A percentile compares a stretch with the other conserved stretches of the same genome.
Evolutionary conservation across 805 yeast species (phyloP).

Genomic region (Brettanomyces custersianus): DNA sequence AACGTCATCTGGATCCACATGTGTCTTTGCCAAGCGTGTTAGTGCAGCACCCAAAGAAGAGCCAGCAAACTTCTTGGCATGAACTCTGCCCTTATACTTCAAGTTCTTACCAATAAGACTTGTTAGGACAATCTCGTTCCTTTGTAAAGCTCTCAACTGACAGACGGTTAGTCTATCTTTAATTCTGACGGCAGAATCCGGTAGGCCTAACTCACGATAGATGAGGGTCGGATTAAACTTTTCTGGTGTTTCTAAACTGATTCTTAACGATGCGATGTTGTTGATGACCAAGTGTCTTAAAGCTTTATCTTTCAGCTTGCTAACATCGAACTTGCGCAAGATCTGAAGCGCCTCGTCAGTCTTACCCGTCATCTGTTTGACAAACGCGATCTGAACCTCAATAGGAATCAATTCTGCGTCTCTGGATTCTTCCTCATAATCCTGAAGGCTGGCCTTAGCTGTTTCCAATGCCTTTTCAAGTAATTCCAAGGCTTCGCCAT

Average conservation of each 20-base stretch:
- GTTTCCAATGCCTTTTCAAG: slow-evolving; percentile 37
- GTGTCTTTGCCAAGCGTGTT: slow-evolving; percentile 13
- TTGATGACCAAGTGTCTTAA: slow-evolving; percentile 34
- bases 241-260: slow-evolving; percentile 2
- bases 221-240: slow-evolving; percentile 20
- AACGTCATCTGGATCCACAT: slow-evolving; percentile 7
- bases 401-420: slow-evolving; percentile 51
- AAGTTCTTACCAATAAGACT: slow-evolving; percentile 29
- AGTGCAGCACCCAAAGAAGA: slow-evolving; percentile 17
- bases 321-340: slow-evolving; percentile 26
- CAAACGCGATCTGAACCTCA: slow-evolving; percentile 49
- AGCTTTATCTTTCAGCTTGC: slow-evolving; percentile 29
- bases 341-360: slow-evolving; percentile 26
- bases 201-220: slow-evolving; percentile 23
- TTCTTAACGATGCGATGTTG: slow-evolving; percentile 30
- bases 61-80: slow-evolving; percentile 13
- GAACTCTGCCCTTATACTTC: slow-evolving; percentile 10
- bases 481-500: slow-evolving; percentile 29
- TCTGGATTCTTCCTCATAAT: slow-evolving; percentile 37
- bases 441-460: slow-evolving; percentile 31
- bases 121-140: slow-evolving; percentile 37
- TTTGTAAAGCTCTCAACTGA: slow-evolving; percentile 32
- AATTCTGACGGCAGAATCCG: slow-evolving; percentile 19
- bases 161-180: slow-evolving; percentile 26
- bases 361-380: slow-evolving; percentile 31